Base-by-base conservation (phyloP, 2,329 filamentous ascomycete genomes). In the Talaromyces sp. region DNA sequence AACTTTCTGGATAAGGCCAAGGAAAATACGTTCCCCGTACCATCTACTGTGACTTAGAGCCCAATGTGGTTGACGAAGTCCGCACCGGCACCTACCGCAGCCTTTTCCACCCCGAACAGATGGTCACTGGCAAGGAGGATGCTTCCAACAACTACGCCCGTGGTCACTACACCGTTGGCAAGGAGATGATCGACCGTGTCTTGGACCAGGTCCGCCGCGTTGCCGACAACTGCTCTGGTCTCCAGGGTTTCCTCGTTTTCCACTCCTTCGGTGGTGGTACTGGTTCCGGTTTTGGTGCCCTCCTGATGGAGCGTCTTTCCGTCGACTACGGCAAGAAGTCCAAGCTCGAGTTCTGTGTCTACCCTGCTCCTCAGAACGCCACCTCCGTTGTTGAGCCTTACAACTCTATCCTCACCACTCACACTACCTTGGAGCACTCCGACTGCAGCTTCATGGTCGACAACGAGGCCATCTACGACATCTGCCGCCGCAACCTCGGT, bases 401-500 rank as follows among this genome's bases (percentile, higher is more conserved):
- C 89, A 99, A 99, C 89, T 97, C 95, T 61, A 97, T 98, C 79
- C 89, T 99, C 72, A 97, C 95, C 74, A 98, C 95, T 70, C 95
- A 99, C 88, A 98, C 93, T 78, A 98, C 95, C 70, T 89, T 99
- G 65, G 95, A 99, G 88, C 93, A 99, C 87, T 97, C 93, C 69
- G 95, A 99, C 88, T 98, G 95, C 87, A 96, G 91, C 75, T 99
- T 99, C 88, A 97, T 98, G 92, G 95, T 99, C 73, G 95, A 99
- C 86, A 99, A 99, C 83, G 95, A 99, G 86, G 95, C 95, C 76
- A 97, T 99, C 81, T 98, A 98, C 84, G 95, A 98, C 80, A 98
- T 99, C 80, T 99, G 95, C 90, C 91, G 93, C 77, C 91, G 93
- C 79, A 98, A 97, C 86, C 88, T 99, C 70, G 93, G 92, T 72